Base-by-base conservation (phyloP, 805 yeast genomes). In the Torulaspora indica region DNA sequence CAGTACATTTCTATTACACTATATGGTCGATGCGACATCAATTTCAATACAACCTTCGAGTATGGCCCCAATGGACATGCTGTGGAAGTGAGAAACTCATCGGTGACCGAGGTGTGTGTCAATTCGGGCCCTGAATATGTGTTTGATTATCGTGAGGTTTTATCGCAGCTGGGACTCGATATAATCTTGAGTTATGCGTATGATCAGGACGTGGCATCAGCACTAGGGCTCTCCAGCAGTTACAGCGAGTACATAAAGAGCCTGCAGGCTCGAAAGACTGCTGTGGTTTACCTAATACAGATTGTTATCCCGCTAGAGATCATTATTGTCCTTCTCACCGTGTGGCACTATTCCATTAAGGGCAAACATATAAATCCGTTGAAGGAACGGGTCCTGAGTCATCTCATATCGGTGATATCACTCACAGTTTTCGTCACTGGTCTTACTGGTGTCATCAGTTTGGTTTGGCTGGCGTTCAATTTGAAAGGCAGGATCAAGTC, bases 121-220 rank as follows among this genome's bases (percentile, higher is more conserved):
- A 35, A n/a, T 7, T 33, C 29, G 17, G 60, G 60, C 2, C 40
- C 54, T 0, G 47, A 41, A 13, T 58, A 55, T 38, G 35, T 62
- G 8, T 56, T 62, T 29, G 59, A 63, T 39, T 63, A 63, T 43
- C 51, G 61, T 46, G 52, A 56, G 10, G 46, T 56, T 1, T 39
- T 63, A 30, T 36, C 48, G 5, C 49, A 48, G 8, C 40, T 57
- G 12, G 64, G 64, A 2, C 46, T 63, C 25, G 56, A 56, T 14
- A 60, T 61, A 13, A 56, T 63, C 7, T 36, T 63, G 37, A 58
- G 52, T 35, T 63, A 56, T 40, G 66, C 65, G 4, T 63, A 61
- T 48, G 51, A 51, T 8, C 30, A 39, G 35, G 43, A 43, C 12
- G 22, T 35, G 14, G 30, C 40, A 4, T 28, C 40, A 3, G 18